Evolutionary conservation across 129 eudicot species (phyloP), one percentile per base, ranked within the genome.

Genomic region (Chrysanthemum makinoi): DNA sequence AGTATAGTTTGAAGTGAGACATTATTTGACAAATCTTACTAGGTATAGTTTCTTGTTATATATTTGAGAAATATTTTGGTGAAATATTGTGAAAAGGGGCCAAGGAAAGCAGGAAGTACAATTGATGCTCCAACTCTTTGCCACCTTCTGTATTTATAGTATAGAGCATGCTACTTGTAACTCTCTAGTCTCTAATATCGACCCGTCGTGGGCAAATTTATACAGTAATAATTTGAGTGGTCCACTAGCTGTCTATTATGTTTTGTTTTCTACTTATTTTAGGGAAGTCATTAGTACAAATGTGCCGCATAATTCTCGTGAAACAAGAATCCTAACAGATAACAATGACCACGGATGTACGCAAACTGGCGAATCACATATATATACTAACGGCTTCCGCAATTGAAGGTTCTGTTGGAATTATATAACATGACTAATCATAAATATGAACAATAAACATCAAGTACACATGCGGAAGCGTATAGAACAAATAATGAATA

Each of bases 121-220:
- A 66, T 75, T 78, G 75, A 77, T 77, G 80, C 72, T 70, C 43
- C 10, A 75, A 66, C 67, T 70, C 74, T 68, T 55, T 66, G 80
- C 65, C 57, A 35, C 74, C 78, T 80, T 73, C 47, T 62, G 76
- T 81, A 85, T 88, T 79, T 88, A 85, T 88, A 88, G 71, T 63
- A 53, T n/a, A 18, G 46, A 68, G 74, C 71, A 60, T 44, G 58
- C 66, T 5, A 65, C 72, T 72, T 75, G 72, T 65, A 39, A 20
- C 30, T 43, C 43, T 63, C 35, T 62, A 72, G n/a, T 28, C 48
- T 63, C 35, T 62, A 72, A 24, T 49, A 61, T 59, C 3, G 62
- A 14, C 12, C 65, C 24, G 7, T 13, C 49, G 46, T 44, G 53
- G 46, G 46, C 10, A 39, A 7, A 39, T 39, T 39, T 39, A 39